Evolutionary conservation across 2,329 filamentous ascomycete genomes (phyloP).

Genomic region (Fusarium camptoceras): DNA sequence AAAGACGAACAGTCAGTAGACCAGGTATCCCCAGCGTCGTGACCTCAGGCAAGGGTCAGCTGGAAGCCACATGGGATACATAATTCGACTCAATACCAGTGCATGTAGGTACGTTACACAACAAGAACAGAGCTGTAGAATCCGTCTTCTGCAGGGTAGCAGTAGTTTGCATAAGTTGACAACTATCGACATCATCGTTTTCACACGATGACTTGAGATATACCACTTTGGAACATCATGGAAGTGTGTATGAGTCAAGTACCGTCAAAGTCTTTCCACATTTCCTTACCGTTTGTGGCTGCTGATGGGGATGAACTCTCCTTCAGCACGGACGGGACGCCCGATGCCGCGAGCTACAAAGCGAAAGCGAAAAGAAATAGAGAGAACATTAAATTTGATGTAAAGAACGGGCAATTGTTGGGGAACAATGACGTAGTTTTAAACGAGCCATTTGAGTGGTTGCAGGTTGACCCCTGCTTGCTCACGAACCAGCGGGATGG

Average conservation of each 20-base stretch:
- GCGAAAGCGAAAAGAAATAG: neutral
- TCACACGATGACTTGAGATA: slow-evolving; percentile 14
- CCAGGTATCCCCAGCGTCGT: slow-evolving; percentile 31
- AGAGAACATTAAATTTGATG: slow-evolving; percentile 3
- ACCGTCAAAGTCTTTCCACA: slow-evolving; percentile 9
- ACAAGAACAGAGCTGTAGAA: neutral
- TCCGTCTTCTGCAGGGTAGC: slow-evolving; percentile 15
- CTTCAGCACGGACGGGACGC: slow-evolving; percentile 12
- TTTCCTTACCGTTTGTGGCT: slow-evolving; percentile 14
- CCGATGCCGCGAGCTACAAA: slow-evolving; percentile 20
- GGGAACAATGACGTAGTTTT: slow-evolving; percentile 39
- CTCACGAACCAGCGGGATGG: neutral
- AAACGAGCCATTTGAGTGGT: slow-evolving; percentile 28
- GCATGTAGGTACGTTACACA: neutral
- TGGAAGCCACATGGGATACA: slow-evolving; percentile 35
- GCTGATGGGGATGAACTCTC: slow-evolving; percentile 17
- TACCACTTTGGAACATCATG: neutral
- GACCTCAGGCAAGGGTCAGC: slow-evolving; percentile 44
- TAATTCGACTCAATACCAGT: neutral
- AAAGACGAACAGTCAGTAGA: neutral
- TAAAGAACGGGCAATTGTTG: neutral
- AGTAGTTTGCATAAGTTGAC: slow-evolving; percentile 5
- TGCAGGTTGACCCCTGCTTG: slow-evolving; percentile 30
- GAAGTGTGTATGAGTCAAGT: slow-evolving; percentile 5
- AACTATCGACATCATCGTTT: slow-evolving; percentile 20